Evolutionary conservation across 2,329 filamentous ascomycete genomes (phyloP).

Genomic region (Colletotrichum lindemuthianum): DNA sequence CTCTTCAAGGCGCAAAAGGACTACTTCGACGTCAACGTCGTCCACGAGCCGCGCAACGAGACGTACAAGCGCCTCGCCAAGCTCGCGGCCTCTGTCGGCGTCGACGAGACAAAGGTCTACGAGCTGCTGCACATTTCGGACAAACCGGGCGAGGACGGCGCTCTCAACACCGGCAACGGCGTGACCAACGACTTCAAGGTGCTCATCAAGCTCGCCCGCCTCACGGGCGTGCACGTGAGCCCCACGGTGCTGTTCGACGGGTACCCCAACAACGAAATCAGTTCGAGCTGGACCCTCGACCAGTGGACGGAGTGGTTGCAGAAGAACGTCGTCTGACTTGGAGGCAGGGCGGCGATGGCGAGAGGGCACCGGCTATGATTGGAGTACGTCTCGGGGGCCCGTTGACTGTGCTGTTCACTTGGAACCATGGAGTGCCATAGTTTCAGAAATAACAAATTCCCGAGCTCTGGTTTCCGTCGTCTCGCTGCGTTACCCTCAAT

Average conservation of each 20-base stretch:
- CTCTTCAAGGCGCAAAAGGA: constrained; percentile 74
- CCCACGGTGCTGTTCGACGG: constrained; percentile 92
- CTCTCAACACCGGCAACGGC: constrained; percentile 80
- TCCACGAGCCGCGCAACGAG: constrained; percentile 83
- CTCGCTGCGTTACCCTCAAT: too few species aligned
- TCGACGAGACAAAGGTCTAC: constrained; percentile 77
- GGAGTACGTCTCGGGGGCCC: too few species aligned
- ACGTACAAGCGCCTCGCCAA: constrained; percentile 84
- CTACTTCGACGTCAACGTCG: constrained; percentile 87
- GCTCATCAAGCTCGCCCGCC: constrained; percentile 80
- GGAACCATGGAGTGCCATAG: too few species aligned
- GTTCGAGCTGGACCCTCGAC: constrained; percentile 78
- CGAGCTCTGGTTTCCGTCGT: too few species aligned
- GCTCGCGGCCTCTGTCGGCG: constrained; percentile 74
- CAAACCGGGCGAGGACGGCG: constrained; percentile 72
- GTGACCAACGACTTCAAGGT: constrained; percentile 89
- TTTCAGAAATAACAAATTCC: too few species aligned
- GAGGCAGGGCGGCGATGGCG: neutral
- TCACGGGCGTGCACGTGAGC: constrained; percentile 88
- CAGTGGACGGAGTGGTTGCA: constrained; percentile 89
- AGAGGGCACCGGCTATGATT: constrained; percentile 17
- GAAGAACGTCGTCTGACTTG: constrained; percentile 58
- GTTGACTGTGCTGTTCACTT: too few species aligned
- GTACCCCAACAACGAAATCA: constrained; percentile 81
- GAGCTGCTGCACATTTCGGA: constrained; percentile 74